These are phyloP conservation scores for Aspergillus coremiiformis DNA, from an alignment of 495 filamentous ascomycete species.

Conservation along the genomic window DNA sequence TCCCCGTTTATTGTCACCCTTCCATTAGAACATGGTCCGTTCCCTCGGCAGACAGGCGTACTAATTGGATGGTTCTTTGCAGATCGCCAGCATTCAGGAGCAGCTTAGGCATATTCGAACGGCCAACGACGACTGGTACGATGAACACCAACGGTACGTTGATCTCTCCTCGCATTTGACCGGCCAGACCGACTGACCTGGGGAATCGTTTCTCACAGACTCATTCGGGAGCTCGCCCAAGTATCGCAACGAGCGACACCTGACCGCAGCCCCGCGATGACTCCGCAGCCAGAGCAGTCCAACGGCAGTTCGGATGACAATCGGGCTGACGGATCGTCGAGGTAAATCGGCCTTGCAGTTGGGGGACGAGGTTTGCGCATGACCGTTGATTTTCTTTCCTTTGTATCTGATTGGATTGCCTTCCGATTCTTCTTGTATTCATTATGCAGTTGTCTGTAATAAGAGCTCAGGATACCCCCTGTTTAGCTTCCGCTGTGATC, in stretches of 20 bases:
- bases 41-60: slow-evolving; percentile 8
- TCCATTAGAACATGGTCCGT: slow-evolving; percentile 25
- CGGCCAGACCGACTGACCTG: background rate
- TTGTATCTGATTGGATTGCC: slow-evolving; percentile 8
- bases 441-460: slow-evolving; percentile 33
- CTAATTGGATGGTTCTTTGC: slow-evolving; percentile 14
- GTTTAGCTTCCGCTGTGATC: slow-evolving; percentile 4
- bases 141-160: slow-evolving; percentile 39
- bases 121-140: slow-evolving; percentile 40
- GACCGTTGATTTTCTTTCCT: slow-evolving; percentile 7
- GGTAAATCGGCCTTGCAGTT: slow-evolving; percentile 5
- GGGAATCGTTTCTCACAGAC: slow-evolving; percentile 19
- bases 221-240: slow-evolving; percentile 38
- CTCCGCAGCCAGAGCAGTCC: slow-evolving; percentile 25
- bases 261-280: slow-evolving; percentile 27
- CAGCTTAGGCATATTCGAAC: slow-evolving; percentile 45
- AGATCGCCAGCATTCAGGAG: slow-evolving; percentile 48
- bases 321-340: background rate
- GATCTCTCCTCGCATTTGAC: background rate
- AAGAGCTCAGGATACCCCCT: slow-evolving; percentile 38
- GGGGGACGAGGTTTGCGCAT: background rate
- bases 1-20: slow-evolving; percentile 37
- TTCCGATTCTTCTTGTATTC: slow-evolving; percentile 13
- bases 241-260: slow-evolving; percentile 32
- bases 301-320: slow-evolving; percentile 15